A percentile compares a stretch with the other conserved stretches of the same genome.
Conservation (phyloP, 495 filamentous ascomycete genomes). For the Ramalina peruviana region DNA sequence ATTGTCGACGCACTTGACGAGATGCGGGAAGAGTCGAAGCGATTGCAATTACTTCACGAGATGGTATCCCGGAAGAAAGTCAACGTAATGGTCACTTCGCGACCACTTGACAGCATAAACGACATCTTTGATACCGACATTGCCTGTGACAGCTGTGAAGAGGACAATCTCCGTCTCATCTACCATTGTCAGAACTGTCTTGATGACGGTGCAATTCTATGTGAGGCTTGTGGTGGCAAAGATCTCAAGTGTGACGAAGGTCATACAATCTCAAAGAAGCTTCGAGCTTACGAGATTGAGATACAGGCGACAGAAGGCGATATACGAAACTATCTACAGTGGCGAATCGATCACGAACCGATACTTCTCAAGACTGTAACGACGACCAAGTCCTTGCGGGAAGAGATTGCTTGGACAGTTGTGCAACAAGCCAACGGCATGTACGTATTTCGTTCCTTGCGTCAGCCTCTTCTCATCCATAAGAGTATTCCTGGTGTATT, state of each 20-base stretch:
- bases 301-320: slow-evolving; percentile 17
- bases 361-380: slow-evolving; percentile 9
- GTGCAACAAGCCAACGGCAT: slow-evolving; percentile 15
- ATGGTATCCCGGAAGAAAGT: background rate
- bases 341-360: slow-evolving; percentile 5
- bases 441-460: slow-evolving; percentile 6
- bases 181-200: slow-evolving; percentile 11
- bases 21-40: slow-evolving; percentile 6
- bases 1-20: slow-evolving; percentile 15
- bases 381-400: slow-evolving; percentile 4
- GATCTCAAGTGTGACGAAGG: background rate
- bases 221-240: slow-evolving; percentile 6
- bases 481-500: background rate
- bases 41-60: slow-evolving; percentile 2
- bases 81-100: slow-evolving; percentile 11
- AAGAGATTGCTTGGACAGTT: slow-evolving; percentile 11
- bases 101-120: slow-evolving; percentile 6
- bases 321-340: slow-evolving; percentile 19
- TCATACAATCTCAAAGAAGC: slow-evolving; percentile 4
- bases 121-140: slow-evolving; percentile 3
- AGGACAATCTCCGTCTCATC: background rate
- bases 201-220: slow-evolving; percentile 2
- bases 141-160: slow-evolving; percentile 8
- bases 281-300: slow-evolving; percentile 3
- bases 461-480: background rate